Base-by-base conservation (phyloP, 148 eudicot genomes). In the Nepenthes mirabilis region DNA sequence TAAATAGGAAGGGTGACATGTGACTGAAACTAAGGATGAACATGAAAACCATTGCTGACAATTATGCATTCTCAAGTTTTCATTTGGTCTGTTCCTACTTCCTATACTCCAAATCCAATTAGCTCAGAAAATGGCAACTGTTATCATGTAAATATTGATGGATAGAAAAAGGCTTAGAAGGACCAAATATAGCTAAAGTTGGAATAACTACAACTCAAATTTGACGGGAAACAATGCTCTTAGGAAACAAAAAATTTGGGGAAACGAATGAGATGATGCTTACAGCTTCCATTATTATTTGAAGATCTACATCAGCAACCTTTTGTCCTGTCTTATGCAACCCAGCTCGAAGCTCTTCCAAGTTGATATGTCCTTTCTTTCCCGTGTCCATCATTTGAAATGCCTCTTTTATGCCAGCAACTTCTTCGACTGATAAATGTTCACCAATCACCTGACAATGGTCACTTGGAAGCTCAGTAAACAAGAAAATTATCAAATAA, bases 221-320 rank as follows among this genome's bases (percentile, higher is more conserved):
- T 2, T 53, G 56, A n/a, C 23, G 23, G 23, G 23, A 23, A 23
- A 23, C 23, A 23, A 53, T 53, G 56, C 2, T 3, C 14, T n/a
- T 0, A 13, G 11, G 9, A 13, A 32, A 32, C 33, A 9, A 5
- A 11, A 53, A 11, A 53, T n/a, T 8, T 2, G 32, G 32, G 56
- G 33, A 53, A 3, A n/a, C 2, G 33, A 34, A 36, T 12, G 32
- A 36, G 23, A 34, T 45, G 14, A 35, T 14, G 34, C 80, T 65
- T 69, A 79, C 83, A 49, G 72, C 68, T 72, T 79, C 83, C 74
- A 75, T 63, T 52, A 79, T 66, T 57, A 66, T 67, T 49, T 75
- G 74, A 61, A 72, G 61, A 59, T 79, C 80, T 5, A 69, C 47
- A 36, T 79, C 83, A 43, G 74, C 53, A 8, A 79, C 47, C 33